phyloP scores from a whole-genome alignment of 2,329 filamentous ascomycete genomes.

The Nothophaeocryptopus gaeumannii region DNA sequence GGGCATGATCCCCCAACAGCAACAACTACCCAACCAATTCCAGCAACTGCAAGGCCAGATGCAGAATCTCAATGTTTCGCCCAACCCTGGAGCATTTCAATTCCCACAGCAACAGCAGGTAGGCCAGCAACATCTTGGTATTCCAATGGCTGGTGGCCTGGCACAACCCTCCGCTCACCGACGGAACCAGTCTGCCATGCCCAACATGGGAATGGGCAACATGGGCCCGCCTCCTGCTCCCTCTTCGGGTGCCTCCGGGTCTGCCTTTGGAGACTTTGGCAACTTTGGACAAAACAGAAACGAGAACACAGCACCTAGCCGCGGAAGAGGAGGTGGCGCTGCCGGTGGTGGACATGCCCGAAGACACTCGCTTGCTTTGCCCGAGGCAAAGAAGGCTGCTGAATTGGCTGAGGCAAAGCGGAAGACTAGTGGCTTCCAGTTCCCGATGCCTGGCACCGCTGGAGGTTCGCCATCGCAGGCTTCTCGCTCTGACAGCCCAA shows the following conservation, averaged over 20 bases:
- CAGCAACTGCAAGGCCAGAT: slow-evolving; percentile 77
- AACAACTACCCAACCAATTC: slow-evolving; percentile 73
- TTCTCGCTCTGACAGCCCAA: slow-evolving; percentile 58
- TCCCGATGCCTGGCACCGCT: slow-evolving; percentile 71
- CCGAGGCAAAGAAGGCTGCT: slow-evolving; percentile 95
- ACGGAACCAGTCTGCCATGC: slow-evolving; percentile 95
- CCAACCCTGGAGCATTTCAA: slow-evolving; percentile 68
- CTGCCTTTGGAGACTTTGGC: slow-evolving; percentile 75
- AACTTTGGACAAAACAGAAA: slow-evolving; percentile 46
- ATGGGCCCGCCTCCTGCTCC: slow-evolving; percentile 79
- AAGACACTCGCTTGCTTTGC: slow-evolving; percentile 88
- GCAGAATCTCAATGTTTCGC: slow-evolving; percentile 71
- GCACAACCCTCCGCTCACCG: slow-evolving; percentile 82
- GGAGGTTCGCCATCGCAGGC: slow-evolving; percentile 47
- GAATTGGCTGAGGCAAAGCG: slow-evolving; percentile 95
- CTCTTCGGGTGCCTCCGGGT: slow-evolving; percentile 78
- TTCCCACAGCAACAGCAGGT: slow-evolving; percentile 70
- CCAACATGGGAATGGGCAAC: slow-evolving; percentile 87
- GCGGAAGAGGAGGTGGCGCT: slow-evolving; percentile 69
- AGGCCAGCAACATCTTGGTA: slow-evolving; percentile 58
- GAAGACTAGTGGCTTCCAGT: slow-evolving; percentile 91
- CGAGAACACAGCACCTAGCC: slow-evolving; percentile 64
- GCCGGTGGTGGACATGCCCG: slow-evolving; percentile 78
- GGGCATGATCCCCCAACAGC: slow-evolving; percentile 86
- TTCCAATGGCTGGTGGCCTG: slow-evolving; percentile 67